phyloP scores from a whole-genome alignment of 257 asterid species.

The Solanum bulbocastanum region DNA sequence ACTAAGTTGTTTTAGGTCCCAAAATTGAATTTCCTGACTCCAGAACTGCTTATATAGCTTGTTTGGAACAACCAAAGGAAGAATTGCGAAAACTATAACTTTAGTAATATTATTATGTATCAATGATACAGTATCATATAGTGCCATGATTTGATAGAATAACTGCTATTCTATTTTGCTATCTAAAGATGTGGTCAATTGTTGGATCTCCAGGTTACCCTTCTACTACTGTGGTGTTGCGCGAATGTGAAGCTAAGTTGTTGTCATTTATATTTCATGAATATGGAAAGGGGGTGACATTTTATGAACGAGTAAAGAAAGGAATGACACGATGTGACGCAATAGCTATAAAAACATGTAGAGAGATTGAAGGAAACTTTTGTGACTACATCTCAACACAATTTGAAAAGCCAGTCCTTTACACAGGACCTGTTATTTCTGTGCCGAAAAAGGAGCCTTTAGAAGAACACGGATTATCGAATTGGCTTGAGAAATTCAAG shows the following conservation, averaged over 20 bases:
- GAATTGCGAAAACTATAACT: too few species aligned
- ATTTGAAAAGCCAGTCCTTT: background rate
- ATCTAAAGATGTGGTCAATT: background rate
- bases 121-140: too few species aligned
- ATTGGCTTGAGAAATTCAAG: conserved; percentile 2
- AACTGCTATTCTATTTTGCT: background rate
- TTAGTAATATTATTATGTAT: too few species aligned
- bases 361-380: conserved; percentile 14
- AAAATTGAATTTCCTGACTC: too few species aligned
- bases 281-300: background rate
- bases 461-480: background rate
- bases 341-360: conserved; percentile 1
- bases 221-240: background rate
- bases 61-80: too few species aligned
- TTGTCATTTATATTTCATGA: background rate
- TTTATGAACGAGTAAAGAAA: background rate
- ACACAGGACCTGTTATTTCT: conserved; percentile 13
- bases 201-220: conserved; percentile 8
- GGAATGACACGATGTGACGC: conserved; percentile 1
- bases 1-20: too few species aligned
- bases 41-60: too few species aligned
- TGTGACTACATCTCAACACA: conserved; percentile 1
- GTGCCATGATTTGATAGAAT: too few species aligned
- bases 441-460: background rate
- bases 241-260: too few species aligned